Percentiles rank a stretch among this genome's conserved stretches.
Conservation (phyloP, 2,329 filamentous ascomycete species). For the Colletotrichum spaethianum region DNA sequence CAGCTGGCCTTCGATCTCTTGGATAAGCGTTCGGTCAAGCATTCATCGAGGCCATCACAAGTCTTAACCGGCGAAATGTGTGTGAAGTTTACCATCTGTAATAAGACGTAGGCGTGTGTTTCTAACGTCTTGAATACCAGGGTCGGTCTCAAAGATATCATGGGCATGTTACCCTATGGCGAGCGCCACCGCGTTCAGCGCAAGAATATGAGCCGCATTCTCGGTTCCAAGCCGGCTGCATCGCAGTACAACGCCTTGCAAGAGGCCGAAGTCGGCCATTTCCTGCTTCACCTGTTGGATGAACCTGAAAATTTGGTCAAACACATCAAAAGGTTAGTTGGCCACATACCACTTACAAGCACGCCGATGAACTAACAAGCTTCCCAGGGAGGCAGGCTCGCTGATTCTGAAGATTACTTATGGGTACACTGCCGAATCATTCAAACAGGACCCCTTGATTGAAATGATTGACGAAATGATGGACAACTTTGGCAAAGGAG, state of each 20-base stretch:
- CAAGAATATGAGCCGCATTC: conserved; percentile 59
- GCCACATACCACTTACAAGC: not conserved
- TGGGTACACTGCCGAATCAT: conserved; percentile 38
- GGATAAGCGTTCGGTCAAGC: conserved; percentile 48
- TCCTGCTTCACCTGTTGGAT: conserved; percentile 58
- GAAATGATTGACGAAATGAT: conserved; percentile 32
- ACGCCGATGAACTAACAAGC: not conserved
- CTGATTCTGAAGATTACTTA: conserved; percentile 42
- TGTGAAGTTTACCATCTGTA: not conserved
- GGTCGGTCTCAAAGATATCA: conserved; percentile 55
- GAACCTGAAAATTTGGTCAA: conserved; percentile 53
- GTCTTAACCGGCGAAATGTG: conserved; percentile 55
- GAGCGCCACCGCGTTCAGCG: conserved; percentile 57
- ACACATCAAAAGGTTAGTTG: conserved; percentile 58
- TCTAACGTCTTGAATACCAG: not conserved
- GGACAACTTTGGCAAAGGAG: conserved; percentile 36
- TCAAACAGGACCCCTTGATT: conserved; percentile 39
- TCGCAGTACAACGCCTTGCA: conserved; percentile 58
- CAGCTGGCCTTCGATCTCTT: conserved; percentile 55
- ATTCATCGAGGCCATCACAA: conserved; percentile 53
- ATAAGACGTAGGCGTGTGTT: not conserved
- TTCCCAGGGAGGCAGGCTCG: conserved; percentile 32
- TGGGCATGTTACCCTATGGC: conserved; percentile 54
- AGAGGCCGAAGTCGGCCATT: conserved; percentile 59
- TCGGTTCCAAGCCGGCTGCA: conserved; percentile 59